Evolutionary conservation across 2,329 filamentous ascomycete genomes (phyloP), one percentile per base, ranked within the genome.

Genomic region (Nemania sp.): DNA sequence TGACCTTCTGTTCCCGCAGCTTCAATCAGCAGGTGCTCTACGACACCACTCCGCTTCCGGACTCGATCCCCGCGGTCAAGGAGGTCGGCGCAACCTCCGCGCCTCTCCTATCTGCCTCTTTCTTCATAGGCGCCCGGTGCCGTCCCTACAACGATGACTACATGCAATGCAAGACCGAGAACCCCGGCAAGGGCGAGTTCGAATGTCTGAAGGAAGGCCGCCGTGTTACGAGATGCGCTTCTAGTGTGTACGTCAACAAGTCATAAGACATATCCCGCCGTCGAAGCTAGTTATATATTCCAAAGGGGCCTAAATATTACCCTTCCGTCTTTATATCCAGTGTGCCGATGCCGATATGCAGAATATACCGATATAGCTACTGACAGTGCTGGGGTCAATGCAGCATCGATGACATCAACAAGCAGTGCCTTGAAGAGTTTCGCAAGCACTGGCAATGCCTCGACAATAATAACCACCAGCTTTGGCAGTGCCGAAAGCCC

Each of bases 151-250:
- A 98, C 83, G 96, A 99, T 86, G 96, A 99, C 84, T 99, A 92
- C 85, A 99, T 99, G 95, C 93, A 97, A 86, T 99, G 96, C 92
- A 99, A 99, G 91, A 93, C 89, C 75, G 94, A 98, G 84, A 90
- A 93, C 77, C 91, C 93, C 71, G 96, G 96, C 77, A 90, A 89
- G 82, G 96, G 94, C 80, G 96, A 99, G 86, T 82, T 97, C 72
- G 93, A 97, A 75, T 99, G 96, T 84, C 84, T 99, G 88, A 95
- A 93, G 87, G 96, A 99, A 85, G 96, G 96, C 65, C 89, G 96
- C 81, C 93, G 96, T 82, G 96, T 99, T 70, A 99, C 96, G 75
- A 89, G 96, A 84, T 99, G 96, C 86, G 96, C 96, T 67, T 91
- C 92, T 75, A 97, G 93, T 83, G 96, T 99, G 93, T 97, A 91